Base-by-base conservation (phyloP, 2,329 filamentous ascomycete genomes). In the Diaporthe citriasiana region DNA sequence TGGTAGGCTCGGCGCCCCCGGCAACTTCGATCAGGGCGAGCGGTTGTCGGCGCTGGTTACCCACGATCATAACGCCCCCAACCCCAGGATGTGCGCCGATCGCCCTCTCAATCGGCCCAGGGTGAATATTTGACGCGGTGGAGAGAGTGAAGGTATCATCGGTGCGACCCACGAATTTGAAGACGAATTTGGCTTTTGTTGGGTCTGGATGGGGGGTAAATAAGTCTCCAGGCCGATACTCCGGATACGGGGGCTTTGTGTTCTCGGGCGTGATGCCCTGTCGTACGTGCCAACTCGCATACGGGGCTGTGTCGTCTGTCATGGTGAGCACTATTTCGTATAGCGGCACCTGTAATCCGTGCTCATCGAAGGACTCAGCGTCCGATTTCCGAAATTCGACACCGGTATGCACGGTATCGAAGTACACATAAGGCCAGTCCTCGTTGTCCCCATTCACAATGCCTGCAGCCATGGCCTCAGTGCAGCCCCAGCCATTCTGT, bases 151-250 rank as follows among this genome's bases (percentile, higher is more conserved):
- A 53, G 22, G 71, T 68, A 13, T 75, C 73, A 51, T 81, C 79
- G 17, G 76, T 78, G 17, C 77, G 75, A 15, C 77, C 77, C 1
- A 59, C 74, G 33, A 77, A 78, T 19, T 73, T 74, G 74, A 75
- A 78, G 1, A 69, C 77, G 27, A 73, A 77, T 1, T 35, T 35
- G 7, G 76, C 74, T 65, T 77, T 77, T 33, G 60, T 56, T 30
- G 76, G 76, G 51, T 78, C 74, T 19, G 77, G 75, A 30, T 78
- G 77, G 10, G 74, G 75, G 8, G 72, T 74, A 73, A 76, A 78
- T 19, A 78, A 74, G 55, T 78, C 77, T 17, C 77, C 77, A 50
- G 73, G 51, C 22, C 56, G 70, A 70, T 47, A 71, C 35, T 78
- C 75, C n/a, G 71, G 72, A 4, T 68, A 69, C 33, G 66, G 51